Evolutionary conservation across 306 rosid species (phyloP).

Genomic region (Acacia confusa): DNA sequence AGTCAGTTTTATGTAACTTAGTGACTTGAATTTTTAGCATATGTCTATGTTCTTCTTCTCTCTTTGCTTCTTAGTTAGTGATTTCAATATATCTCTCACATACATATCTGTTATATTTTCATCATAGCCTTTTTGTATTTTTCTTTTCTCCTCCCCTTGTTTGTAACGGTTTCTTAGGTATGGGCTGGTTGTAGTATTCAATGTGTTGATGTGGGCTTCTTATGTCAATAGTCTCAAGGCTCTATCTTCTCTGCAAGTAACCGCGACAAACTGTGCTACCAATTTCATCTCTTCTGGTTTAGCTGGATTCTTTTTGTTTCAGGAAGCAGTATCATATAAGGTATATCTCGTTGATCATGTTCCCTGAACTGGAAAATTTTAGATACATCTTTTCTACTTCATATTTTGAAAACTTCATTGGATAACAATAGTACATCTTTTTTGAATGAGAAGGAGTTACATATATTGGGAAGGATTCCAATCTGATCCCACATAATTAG

Average conservation of each 20-base stretch:
- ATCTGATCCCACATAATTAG: neutral
- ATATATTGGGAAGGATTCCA: neutral
- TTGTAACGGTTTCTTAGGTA: conserved; percentile 57
- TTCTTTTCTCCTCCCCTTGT: neutral
- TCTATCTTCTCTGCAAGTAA: conserved; percentile 86
- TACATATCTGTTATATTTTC: neutral
- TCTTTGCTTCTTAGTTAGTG: neutral
- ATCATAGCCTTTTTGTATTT: neutral
- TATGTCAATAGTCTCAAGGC: conserved; percentile 85
- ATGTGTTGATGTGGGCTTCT: conserved; percentile 83
- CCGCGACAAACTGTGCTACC: conserved; percentile 82
- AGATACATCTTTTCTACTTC: neutral
- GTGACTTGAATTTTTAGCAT: neutral
- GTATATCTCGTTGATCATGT: conserved; percentile 36
- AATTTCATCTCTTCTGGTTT: conserved; percentile 87
- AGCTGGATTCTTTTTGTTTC: conserved; percentile 71
- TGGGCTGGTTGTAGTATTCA: conserved; percentile 58
- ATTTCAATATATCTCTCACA: neutral
- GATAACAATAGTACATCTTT: neutral
- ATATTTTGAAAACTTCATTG: neutral
- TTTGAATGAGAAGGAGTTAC: neutral
- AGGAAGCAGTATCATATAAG: conserved; percentile 67
- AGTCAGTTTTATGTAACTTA: neutral
- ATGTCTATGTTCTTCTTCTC: neutral
- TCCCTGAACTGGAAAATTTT: neutral